These are phyloP conservation scores for Inonotus hispidus DNA, from an alignment of 1,284 basidiomycete species.

Conservation along the genomic window DNA sequence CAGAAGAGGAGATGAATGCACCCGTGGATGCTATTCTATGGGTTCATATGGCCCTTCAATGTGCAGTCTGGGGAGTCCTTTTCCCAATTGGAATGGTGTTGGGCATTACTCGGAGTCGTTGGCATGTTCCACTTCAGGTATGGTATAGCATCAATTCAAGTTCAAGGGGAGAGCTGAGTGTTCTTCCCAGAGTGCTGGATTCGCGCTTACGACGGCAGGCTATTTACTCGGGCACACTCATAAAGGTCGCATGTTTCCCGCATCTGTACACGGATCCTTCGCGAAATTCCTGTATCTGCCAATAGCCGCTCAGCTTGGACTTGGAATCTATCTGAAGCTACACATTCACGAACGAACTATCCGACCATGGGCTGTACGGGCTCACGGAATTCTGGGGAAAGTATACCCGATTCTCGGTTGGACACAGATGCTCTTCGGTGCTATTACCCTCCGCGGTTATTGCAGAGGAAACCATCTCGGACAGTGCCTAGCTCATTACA, in stretches of 20 bases:
- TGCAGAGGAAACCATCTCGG: slow-evolving; percentile 68
- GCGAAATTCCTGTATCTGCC: slow-evolving; percentile 67
- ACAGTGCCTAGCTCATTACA: slow-evolving; percentile 87
- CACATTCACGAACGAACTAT: slow-evolving; percentile 82
- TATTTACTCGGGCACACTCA: slow-evolving; percentile 81
- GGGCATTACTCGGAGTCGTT: slow-evolving; percentile 71
- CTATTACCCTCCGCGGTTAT: slow-evolving; percentile 59
- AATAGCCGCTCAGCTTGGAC: slow-evolving; percentile 58
- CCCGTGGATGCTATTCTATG: slow-evolving; percentile 75
- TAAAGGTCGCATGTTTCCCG: slow-evolving; percentile 66
- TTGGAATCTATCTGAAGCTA: slow-evolving; percentile 90
- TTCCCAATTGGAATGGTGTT: slow-evolving; percentile 88
- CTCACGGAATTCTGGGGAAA: slow-evolving; percentile 83
- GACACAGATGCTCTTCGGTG: slow-evolving; percentile 78
- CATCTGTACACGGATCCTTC: slow-evolving; percentile 65
- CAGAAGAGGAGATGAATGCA: slow-evolving; percentile 59
- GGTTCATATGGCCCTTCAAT: slow-evolving; percentile 76
- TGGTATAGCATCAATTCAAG: slow-evolving; percentile 17
- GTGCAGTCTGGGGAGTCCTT: slow-evolving; percentile 72
- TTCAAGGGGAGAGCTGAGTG: background rate
- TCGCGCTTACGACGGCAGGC: slow-evolving; percentile 65
- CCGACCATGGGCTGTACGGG: slow-evolving; percentile 66
- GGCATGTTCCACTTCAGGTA: slow-evolving; percentile 85
- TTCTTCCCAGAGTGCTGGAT: slow-evolving; percentile 51
- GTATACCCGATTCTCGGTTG: slow-evolving; percentile 85